Conservation (phyloP, 805 yeast species). For the Vanderwaltozyma verrucispora region DNA sequence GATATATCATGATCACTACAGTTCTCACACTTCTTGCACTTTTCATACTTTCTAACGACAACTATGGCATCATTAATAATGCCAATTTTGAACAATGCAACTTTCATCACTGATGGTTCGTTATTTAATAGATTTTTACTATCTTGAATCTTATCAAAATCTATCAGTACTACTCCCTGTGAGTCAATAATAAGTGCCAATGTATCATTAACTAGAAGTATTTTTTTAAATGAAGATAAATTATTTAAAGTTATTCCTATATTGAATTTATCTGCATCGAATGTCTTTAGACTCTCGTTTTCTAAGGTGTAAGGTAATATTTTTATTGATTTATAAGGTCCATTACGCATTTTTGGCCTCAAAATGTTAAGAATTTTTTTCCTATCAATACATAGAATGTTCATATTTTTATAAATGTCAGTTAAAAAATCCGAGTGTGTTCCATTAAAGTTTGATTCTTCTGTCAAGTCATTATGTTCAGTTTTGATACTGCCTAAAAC, state of each 20-base stretch:
- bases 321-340: constrained; percentile 11
- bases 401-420: constrained; percentile 17
- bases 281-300: too few species aligned
- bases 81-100: constrained; percentile 15
- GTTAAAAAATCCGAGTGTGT: constrained; percentile 16
- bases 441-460: neutral
- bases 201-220: constrained; percentile 17
- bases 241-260: neutral
- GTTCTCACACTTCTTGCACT: constrained; percentile 3
- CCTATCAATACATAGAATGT: constrained; percentile 16
- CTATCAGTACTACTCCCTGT: constrained; percentile 16
- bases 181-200: constrained; percentile 15
- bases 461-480: too few species aligned
- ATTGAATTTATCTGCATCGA: neutral
- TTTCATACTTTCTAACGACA: constrained; percentile 5
- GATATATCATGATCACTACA: constrained; percentile 3
- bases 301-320: too few species aligned
- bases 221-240: constrained; percentile 15
- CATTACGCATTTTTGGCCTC: constrained; percentile 17
- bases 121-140: constrained; percentile 3
- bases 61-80: constrained; percentile 17
- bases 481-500: too few species aligned
- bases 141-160: constrained; percentile 10
- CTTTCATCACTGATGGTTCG: constrained; percentile 7
- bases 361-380: constrained; percentile 12